Evolutionary conservation across 1,284 basidiomycete genomes (phyloP), one percentile per base, ranked within the genome.

Genomic region (Sanghuangporus weigelae): DNA sequence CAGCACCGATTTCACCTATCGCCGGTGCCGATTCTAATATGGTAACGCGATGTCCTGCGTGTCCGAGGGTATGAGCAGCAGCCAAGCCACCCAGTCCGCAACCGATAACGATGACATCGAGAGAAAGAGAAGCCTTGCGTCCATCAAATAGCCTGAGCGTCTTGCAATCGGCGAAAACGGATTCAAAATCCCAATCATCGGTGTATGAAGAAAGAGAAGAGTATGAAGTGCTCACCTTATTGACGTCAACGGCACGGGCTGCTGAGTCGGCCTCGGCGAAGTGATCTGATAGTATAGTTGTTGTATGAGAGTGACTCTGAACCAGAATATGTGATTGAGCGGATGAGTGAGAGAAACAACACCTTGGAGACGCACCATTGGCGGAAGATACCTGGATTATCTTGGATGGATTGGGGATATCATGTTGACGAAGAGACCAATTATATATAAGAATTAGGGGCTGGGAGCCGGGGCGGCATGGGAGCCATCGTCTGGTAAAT

Each of bases 1-100:
- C 81, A 1, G 81, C 81, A 54, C 81, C 81, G 26, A 82, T 77
- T 63, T 81, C 79, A 36, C 78, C 78, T 14, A 82, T 74, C 1
- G 72, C 73, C 1, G 72, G 53, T 0, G 81, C 78, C 21, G 75
- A 71, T 68, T 82, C 81, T 66, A 82, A 68, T 26, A 82, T 71
- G 2, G 78, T 81, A 36, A 82, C 72, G 19, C 71, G 70, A 71
- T 82, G 81, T 0, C 80, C 80, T 2, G 79, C 79, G 48, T 78
- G 76, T 2, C 74, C 73, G 56, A 81, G 73, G 48, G 76, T 73
- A 68, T 78, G 75, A 0, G 80, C 77, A 26, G 80, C 77, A 7
- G 79, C 76, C 46, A 82, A 75, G 0, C 81, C 81, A 40, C 79
- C 81, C 46, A 82, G 73, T 10, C 81, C 81, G 57, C 77, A 78